These are phyloP conservation scores for Batkoa obscura DNA, from an alignment of 371 early-diverging fungal genomes.

Conservation along the genomic window DNA sequence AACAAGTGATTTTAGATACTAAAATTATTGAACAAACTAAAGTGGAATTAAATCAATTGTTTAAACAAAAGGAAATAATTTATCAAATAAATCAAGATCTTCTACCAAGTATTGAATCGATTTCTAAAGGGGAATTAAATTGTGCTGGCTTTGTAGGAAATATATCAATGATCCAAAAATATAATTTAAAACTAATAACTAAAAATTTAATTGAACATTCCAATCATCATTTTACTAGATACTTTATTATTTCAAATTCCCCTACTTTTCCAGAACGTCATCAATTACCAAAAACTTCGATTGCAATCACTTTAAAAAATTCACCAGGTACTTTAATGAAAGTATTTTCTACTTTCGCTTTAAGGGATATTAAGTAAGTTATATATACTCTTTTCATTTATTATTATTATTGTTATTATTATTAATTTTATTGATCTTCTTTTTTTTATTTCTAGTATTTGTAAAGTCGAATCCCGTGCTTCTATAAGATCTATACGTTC, in stretches of 20 bases:
- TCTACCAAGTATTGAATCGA: not conserved
- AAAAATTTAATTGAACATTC: not conserved
- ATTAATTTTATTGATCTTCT: too few species aligned
- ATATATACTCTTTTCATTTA: not conserved
- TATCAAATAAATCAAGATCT: not conserved
- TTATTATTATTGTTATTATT: not conserved
- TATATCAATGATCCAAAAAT: not conserved
- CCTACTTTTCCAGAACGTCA: not conserved
- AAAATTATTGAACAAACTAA: not conserved
- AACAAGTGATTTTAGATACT: not conserved
- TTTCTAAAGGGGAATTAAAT: not conserved
- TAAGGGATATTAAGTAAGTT: slow-evolving; percentile 6
- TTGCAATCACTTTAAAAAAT: slow-evolving; percentile 1
- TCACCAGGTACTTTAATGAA: slow-evolving; percentile 1
- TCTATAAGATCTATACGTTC: not conserved
- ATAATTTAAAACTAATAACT: not conserved
- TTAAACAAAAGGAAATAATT: not conserved
- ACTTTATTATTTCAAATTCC: not conserved
- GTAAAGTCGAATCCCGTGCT: slow-evolving; percentile 7
- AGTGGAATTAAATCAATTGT: not conserved
- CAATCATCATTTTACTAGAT: not conserved
- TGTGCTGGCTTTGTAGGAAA: not conserved
- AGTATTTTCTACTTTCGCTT: slow-evolving; percentile 1
- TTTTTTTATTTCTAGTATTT: not conserved
- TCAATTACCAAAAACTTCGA: slow-evolving; percentile 4